Evolutionary conservation across 2,329 filamentous ascomycete species (phyloP), one percentile per base, ranked within the genome.

Genomic region (Gnomoniopsis smithogilvyi): DNA sequence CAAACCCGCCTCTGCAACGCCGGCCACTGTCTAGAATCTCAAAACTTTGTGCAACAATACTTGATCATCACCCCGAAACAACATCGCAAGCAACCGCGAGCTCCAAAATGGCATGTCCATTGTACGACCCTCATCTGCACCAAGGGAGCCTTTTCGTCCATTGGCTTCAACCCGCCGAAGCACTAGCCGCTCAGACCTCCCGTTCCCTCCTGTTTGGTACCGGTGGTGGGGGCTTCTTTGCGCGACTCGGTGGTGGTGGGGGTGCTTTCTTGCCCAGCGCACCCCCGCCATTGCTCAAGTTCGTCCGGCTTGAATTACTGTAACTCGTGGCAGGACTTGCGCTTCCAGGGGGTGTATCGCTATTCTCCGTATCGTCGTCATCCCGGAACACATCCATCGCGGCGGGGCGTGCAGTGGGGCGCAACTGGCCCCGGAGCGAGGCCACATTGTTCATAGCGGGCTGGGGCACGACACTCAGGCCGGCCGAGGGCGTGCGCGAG

Each of bases 251-350:
- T 14, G 77, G 77, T 46, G 78, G 78, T 8, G 77, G 78, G 3
- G 77, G 77, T 0, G 72, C 75, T 61, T 78, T 78, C 61, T 60
- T 63, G 17, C 49, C 45, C 34, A 19, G n/a, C 4, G 14, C 49
- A 11, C 52, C 12, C 19, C 22, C 49, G 46, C 56, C 62, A 14
- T 54, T 41, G 59, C 74, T 73, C 63, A 74, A 77, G 11, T 76
- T 71, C 56, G 74, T 81, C 49, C 78, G 74, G 64, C 75, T 82
- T 49, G 83, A 66, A 67, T 81, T 84, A 60, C 79, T 80, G 58
- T 81, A 78, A 68, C 81, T 84, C 1, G 82, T 84, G 2, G 81
- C 79, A 0, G 82, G 82, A 64, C 81, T 85, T 58, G 80, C 73
- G 65, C 79, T 80, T 56, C 70, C 77, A 80, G 56, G 81, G 77